Percentiles rank a stretch among this genome's conserved stretches.
Evolutionary conservation across 2,329 filamentous ascomycete genomes (phyloP).

Genomic region (Colletotrichum sp.): DNA sequence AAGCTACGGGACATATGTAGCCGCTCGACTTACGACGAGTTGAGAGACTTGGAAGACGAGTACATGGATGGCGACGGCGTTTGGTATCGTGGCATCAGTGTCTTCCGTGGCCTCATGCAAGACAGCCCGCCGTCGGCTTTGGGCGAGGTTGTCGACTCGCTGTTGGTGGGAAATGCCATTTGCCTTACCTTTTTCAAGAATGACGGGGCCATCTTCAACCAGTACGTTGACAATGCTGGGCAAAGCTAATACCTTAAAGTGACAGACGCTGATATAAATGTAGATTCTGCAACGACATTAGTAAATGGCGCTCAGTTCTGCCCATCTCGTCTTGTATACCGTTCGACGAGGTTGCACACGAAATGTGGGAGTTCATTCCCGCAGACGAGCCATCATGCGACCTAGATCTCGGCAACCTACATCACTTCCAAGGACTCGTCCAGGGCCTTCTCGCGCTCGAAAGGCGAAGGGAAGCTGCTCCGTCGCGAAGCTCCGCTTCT

Average conservation of each 20-base stretch:
- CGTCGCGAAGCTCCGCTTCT: neutral
- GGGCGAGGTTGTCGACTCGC: slow-evolving; percentile 16
- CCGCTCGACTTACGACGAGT: neutral
- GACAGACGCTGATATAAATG: neutral
- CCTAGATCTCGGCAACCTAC: slow-evolving; percentile 2
- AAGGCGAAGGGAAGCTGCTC: neutral
- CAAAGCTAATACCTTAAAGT: neutral
- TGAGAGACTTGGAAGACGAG: neutral
- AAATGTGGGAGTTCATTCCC: slow-evolving; percentile 24
- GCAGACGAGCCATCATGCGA: neutral
- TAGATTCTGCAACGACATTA: slow-evolving; percentile 30
- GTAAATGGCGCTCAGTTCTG: slow-evolving; percentile 28
- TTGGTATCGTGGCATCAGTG: slow-evolving; percentile 18
- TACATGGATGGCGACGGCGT: slow-evolving; percentile 2
- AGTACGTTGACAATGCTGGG: slow-evolving; percentile 8
- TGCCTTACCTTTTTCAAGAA: slow-evolving; percentile 4
- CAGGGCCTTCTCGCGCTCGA: slow-evolving; percentile 25
- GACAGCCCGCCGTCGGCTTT: slow-evolving; percentile 18
- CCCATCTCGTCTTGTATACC: slow-evolving; percentile 17
- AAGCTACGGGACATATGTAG: slow-evolving; percentile 3
- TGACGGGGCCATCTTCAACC: neutral
- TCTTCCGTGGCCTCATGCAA: slow-evolving; percentile 19
- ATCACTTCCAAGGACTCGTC: slow-evolving; percentile 26
- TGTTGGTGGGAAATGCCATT: slow-evolving; percentile 19
- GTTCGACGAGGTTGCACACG: slow-evolving; percentile 28